phyloP scores from a whole-genome alignment of 345 rosid genomes.

The Arabidopsis suecica region DNA sequence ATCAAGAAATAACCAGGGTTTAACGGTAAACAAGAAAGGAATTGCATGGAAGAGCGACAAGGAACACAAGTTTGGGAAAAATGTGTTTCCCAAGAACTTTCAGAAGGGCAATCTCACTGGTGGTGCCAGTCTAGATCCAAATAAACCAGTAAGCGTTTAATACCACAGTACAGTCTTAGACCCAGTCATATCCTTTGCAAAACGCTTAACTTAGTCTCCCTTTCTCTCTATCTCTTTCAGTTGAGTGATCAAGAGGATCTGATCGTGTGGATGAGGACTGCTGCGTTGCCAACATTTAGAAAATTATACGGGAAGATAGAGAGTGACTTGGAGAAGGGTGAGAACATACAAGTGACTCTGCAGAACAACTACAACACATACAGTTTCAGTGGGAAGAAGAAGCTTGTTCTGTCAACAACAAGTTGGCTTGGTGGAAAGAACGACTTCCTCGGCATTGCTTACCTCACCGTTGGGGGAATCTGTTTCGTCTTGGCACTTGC shows the following conservation, averaged over 20 bases:
- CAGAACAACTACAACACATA: slow-evolving; percentile 87
- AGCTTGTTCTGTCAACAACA: slow-evolving; percentile 90
- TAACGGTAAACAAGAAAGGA: slow-evolving; percentile 63
- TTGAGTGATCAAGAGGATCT: slow-evolving; percentile 93
- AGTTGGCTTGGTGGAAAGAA: slow-evolving; percentile 99
- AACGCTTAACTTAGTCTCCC: slow-evolving; percentile 30
- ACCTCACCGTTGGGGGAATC: slow-evolving; percentile 86
- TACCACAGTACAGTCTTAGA: slow-evolving; percentile 3
- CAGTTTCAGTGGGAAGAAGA: slow-evolving; percentile 93
- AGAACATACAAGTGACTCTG: slow-evolving; percentile 59
- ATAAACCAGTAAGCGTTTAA: slow-evolving; percentile 61
- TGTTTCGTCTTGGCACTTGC: slow-evolving; percentile 85
- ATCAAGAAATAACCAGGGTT: slow-evolving; percentile 47
- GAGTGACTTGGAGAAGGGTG: slow-evolving; percentile 61
- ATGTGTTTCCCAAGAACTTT: slow-evolving; percentile 80
- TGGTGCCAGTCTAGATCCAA: slow-evolving; percentile 52
- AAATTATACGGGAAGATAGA: slow-evolving; percentile 97
- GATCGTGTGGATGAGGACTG: slow-evolving; percentile 99
- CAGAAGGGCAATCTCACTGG: slow-evolving; percentile 67
- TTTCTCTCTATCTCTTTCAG: slow-evolving; percentile 46
- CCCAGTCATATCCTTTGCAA: slow-evolving; percentile 18
- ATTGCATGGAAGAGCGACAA: slow-evolving; percentile 97
- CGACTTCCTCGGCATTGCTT: slow-evolving; percentile 97
- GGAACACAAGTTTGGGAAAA: slow-evolving; percentile 85
- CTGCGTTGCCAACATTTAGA: slow-evolving; percentile 97